Base-by-base conservation (phyloP, 2,329 filamentous ascomycete species). In the Hirsutella minnesotensis region DNA sequence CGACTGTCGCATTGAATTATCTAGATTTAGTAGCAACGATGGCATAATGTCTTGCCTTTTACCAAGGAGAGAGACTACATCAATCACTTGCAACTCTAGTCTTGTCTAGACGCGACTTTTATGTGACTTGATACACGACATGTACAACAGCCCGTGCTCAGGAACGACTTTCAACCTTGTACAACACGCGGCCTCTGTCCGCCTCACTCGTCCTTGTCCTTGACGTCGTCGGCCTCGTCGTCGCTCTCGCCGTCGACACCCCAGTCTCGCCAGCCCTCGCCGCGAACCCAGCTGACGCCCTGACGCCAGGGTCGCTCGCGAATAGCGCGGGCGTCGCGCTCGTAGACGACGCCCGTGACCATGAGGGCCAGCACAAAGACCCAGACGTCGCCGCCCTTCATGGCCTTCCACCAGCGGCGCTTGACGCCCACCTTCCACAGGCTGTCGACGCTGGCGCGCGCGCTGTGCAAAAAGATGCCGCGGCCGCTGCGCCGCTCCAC, bases 341-440 rank as follows among this genome's bases (percentile, higher is more conserved):
- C 86, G 55, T 90, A 86, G 2, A 92, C 77, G 9, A 77, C 75
- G 44, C 88, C 86, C 16, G 89, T 78, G 16, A 89, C 62, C 53
- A 86, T 85, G 63, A 95, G 69, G 39, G 86, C 84, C 16, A 79
- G 62, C 15, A 90, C 83, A 56, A 96, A 89, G 3, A 96, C 67
- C 66, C 83, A 76, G 5, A 95, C 77, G 62, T 96, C 90, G 0
- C 88, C 88, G 31, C 86, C 84, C 53, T 74, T 77, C 58, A 92
- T 73, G 10, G 86, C 86, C 49, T 75, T 79, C 87, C 90, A 95
- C 79, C 87, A 87, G 1, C 86, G 76, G 29, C 82, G 71, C 77
- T 96, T 96, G 43, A 84, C 77, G n/a, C 89, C 88, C 0, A 94
- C 86, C 68, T 94, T 94, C 86, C 88, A 96, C 38, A 88, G 62